Conservation (phyloP, 2,329 filamentous ascomycete species). For the Penicillium sp. region DNA sequence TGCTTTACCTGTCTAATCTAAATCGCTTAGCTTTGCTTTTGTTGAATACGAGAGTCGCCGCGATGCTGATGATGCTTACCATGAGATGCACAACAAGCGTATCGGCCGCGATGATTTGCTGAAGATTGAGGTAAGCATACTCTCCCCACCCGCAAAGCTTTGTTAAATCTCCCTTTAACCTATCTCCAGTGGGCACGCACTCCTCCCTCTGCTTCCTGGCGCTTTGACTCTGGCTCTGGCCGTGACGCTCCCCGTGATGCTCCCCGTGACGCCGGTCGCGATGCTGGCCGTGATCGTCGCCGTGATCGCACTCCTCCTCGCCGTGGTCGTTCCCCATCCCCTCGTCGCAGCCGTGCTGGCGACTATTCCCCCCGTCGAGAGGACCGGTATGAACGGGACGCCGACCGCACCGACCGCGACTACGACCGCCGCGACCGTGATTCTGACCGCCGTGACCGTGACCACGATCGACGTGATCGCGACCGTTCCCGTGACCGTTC, state of each 20-base stretch:
- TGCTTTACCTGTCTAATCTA: constrained; percentile 2
- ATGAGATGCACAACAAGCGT: constrained; percentile 99
- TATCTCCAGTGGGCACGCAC: constrained; percentile 87
- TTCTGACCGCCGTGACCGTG: constrained; percentile 59
- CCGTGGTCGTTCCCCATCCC: constrained; percentile 62
- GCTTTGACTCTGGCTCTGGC: constrained; percentile 87
- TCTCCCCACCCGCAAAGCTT: neutral
- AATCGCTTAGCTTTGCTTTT: constrained; percentile 73
- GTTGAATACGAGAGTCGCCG: constrained; percentile 98
- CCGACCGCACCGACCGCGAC: constrained; percentile 65
- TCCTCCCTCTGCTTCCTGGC: constrained; percentile 95
- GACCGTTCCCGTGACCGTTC: constrained; percentile 26
- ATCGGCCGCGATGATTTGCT: constrained; percentile 91
- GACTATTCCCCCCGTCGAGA: constrained; percentile 88
- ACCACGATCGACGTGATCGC: constrained; percentile 45
- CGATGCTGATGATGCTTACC: constrained; percentile 97
- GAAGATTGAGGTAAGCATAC: constrained; percentile 85
- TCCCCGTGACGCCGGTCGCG: constrained; percentile 38
- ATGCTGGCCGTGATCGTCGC: constrained; percentile 73
- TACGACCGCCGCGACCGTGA: constrained; percentile 69
- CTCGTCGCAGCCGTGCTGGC: constrained; percentile 57
- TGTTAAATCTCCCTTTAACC: constrained; percentile 18
- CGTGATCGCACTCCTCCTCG: constrained; percentile 73
- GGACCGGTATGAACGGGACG: constrained; percentile 75
- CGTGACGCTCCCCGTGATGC: constrained; percentile 51